Evolutionary conservation across 768 basidiomycete genomes (phyloP), one percentile per base, ranked within the genome.

Genomic region (Gymnopilus dilepis): DNA sequence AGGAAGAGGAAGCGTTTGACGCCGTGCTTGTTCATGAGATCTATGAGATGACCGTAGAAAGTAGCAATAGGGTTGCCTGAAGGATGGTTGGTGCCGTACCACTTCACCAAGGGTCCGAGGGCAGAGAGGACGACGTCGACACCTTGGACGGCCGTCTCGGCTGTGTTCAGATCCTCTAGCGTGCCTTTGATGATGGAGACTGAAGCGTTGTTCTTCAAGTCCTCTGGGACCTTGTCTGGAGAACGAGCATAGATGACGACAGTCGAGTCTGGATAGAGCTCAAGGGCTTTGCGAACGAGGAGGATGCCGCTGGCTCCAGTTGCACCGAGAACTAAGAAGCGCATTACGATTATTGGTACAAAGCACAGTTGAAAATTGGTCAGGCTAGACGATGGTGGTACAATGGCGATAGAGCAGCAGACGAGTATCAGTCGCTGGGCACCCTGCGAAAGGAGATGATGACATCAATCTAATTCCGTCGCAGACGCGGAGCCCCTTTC

Each of bases 91-190:
- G 77, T 38, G 69, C 66, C 72, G 15, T 40, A 37, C 34, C 33
- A 26, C 31, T 37, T 54, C 21, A 54, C 52, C 9, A 40, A 33
- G 8, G 84, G 90, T 3, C 90, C 90, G 1, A 92, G 81, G 0
- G 86, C 84, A 47, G 89, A 90, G 26, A 92, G 69, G 24, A 92
- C 84, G 43, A 85, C 82, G 52, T 90, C 78, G 2, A 86, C 83
- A 22, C 81, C 84, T 61, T 84, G 71, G 60, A 90, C 72, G 2
- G 87, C 88, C 45, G 77, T 74, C 19, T 77, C 72, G 58, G 91
- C 74, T 21, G 76, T 75, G 8, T 81, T 77, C 8, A 70, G 66
- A 53, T 92, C 84, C 12, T 80, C 79, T 3, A 91, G 79, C 41
- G 83, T 74, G 21, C 90, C 88, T 56, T 85, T 77, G 45, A 86